Conservation (phyloP, 345 rosid genomes). For the Sapria himalayana region DNA sequence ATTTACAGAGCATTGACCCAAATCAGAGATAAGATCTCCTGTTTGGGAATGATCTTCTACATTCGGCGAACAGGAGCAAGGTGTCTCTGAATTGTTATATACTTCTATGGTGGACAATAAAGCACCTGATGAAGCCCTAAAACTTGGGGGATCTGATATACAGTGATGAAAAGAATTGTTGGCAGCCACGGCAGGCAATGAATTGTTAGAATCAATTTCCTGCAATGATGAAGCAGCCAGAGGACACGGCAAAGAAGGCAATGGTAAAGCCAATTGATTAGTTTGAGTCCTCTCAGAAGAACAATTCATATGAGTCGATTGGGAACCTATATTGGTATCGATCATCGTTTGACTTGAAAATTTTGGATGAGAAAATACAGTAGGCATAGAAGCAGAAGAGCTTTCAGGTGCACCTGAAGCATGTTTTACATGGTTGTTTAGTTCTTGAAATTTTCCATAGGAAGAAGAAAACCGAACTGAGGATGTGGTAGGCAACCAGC, state of each 20-base stretch:
- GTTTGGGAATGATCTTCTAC: slow-evolving; percentile 18
- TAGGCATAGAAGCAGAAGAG: slow-evolving; percentile 11
- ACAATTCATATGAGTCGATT: slow-evolving; percentile 16
- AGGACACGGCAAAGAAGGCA: slow-evolving; percentile 20
- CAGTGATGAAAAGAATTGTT: too few species aligned
- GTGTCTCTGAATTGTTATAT: slow-evolving; percentile 19
- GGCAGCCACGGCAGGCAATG: too few species aligned
- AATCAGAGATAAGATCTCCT: slow-evolving; percentile 17
- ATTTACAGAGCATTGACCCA: slow-evolving; percentile 14
- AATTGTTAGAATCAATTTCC: too few species aligned
- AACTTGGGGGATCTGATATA: slow-evolving; percentile 19
- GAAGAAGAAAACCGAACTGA: slow-evolving; percentile 22
- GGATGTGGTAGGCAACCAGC: slow-evolving; percentile 25
- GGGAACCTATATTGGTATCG: slow-evolving; percentile 20
- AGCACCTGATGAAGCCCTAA: slow-evolving; percentile 13
- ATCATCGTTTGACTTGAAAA: slow-evolving; percentile 20
- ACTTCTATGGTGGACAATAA: slow-evolving; percentile 17
- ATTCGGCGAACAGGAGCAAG: slow-evolving; percentile 18
- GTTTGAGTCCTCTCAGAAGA: slow-evolving; percentile 23
- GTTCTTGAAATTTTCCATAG: slow-evolving; percentile 22
- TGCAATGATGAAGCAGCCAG: too few species aligned
- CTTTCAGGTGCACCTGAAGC: too few species aligned
- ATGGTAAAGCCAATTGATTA: slow-evolving; percentile 17
- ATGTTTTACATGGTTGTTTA: too few species aligned
- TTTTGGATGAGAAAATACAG: slow-evolving; percentile 30